Evolutionary conservation across 306 rosid species (phyloP).

Genomic region (Astragalus glycyphyllos): DNA sequence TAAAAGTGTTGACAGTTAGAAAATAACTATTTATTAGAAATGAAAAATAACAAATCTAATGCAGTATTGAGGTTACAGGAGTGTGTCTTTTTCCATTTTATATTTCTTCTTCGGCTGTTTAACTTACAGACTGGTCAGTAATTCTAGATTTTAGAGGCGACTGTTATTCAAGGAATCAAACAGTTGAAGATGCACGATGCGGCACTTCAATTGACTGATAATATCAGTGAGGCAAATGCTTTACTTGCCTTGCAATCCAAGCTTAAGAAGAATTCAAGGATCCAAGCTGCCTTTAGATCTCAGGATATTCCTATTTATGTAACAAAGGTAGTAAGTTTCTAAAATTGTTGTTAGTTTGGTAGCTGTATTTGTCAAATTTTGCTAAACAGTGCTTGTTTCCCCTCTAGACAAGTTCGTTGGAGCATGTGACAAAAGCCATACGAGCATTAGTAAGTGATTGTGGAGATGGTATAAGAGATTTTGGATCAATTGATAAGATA

Average conservation of each 20-base stretch:
- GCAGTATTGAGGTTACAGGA: constrained; percentile 8
- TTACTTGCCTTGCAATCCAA: constrained; percentile 85
- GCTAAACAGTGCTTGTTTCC: constrained; percentile 26
- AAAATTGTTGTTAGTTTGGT: constrained; percentile 15
- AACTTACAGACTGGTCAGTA: constrained; percentile 62
- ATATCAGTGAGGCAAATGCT: constrained; percentile 92
- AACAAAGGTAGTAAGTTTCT: constrained; percentile 67
- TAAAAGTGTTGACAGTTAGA: constrained; percentile 24
- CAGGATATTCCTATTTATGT: constrained; percentile 72
- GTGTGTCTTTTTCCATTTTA: constrained; percentile 21
- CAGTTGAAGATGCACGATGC: constrained; percentile 73
- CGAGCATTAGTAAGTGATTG: constrained; percentile 69
- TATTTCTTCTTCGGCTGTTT: constrained; percentile 42
- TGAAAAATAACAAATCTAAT: constrained; percentile 10
- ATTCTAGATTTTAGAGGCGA: constrained; percentile 86
- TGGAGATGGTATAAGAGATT: constrained; percentile 70
- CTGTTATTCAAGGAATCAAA: constrained; percentile 77
- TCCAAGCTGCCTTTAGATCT: constrained; percentile 95
- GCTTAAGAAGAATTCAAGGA: constrained; percentile 86
- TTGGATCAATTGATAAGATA: constrained; percentile 56
- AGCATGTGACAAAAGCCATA: constrained; percentile 79
- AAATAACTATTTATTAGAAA: not conserved
- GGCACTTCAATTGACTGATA: constrained; percentile 72
- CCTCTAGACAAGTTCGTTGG: constrained; percentile 76
- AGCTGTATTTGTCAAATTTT: constrained; percentile 31